Evolutionary conservation across 352 stramenopile species (phyloP).

Genomic region (Pseudoperonospora humuli): DNA sequence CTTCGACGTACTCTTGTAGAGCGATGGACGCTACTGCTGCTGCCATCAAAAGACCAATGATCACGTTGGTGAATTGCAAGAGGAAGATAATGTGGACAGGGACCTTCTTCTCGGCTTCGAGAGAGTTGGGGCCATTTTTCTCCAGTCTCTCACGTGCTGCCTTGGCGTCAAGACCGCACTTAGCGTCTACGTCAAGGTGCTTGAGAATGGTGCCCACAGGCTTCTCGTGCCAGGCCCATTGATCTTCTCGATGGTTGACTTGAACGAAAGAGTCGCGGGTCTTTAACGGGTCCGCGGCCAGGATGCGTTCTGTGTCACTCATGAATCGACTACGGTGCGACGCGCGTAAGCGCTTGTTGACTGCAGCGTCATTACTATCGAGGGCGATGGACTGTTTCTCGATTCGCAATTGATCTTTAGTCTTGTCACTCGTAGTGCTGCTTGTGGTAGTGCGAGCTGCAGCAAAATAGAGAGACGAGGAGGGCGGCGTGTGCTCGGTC

Average conservation of each 20-base stretch:
- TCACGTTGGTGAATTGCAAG: conserved; percentile 72
- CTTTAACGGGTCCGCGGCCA: conserved; percentile 36
- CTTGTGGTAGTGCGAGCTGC: conserved; percentile 57
- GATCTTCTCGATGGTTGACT: conserved; percentile 33
- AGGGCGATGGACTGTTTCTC: conserved; percentile 8
- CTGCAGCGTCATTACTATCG: conserved; percentile 6
- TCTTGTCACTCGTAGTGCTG: conserved; percentile 12
- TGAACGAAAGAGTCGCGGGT: conserved; percentile 52
- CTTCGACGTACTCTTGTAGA: conserved; percentile 63
- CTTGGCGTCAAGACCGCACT: conserved; percentile 27
- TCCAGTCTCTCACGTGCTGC: conserved; percentile 30
- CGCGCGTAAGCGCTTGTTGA: conserved; percentile 16
- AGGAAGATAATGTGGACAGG: conserved; percentile 57
- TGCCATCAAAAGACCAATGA: conserved; percentile 58
- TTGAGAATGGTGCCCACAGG: conserved; percentile 33
- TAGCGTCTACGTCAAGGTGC: conserved; percentile 33
- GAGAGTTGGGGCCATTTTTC: conserved; percentile 35
- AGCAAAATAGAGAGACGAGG: conserved; percentile 59
- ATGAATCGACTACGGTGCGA: conserved; percentile 49
- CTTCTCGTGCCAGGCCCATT: conserved; percentile 52
- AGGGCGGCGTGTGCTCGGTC: conserved; percentile 21
- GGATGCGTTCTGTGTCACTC: conserved; percentile 47
- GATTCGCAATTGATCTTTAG: conserved; percentile 18
- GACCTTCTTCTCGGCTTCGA: conserved; percentile 49
- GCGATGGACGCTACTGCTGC: conserved; percentile 55